Evolutionary conservation across 2,329 filamentous ascomycete genomes (phyloP), one percentile per base, ranked within the genome.

Genomic region (Endoconidiophora polonica): DNA sequence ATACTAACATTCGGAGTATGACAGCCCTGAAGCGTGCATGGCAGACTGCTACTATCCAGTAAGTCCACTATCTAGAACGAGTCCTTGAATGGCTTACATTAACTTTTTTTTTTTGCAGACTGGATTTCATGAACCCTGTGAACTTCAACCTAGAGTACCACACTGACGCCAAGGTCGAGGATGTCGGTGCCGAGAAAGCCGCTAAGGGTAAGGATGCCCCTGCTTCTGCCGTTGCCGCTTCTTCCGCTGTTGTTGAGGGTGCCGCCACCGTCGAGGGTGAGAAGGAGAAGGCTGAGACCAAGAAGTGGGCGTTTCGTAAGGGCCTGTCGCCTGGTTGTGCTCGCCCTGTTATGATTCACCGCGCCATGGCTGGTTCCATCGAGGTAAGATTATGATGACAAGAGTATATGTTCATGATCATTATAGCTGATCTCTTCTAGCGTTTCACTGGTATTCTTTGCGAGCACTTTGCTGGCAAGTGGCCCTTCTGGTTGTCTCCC

Each of bases 31-130:
- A 54, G 48, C 53, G 55, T 44, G 56, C 57, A 54, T 84, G 80
- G 69, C 84, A 94, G 66, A 93, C 86, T 60, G 86, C 90, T 58
- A 96, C 90, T 10, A 94, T 96, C 57, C 90, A 96, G 68, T 50
- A 33, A 50, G 49, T 37, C n/a, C 12, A 33, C 12, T 12, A 10
- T 4, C 23, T 26, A 3, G 14, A 5, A 20, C 39, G 24, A 44
- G 26, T 7, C 12, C 16, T 37, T 5, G 1, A 3, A 22, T 18
- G 5, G 7, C 36, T n/a, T 22, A 22, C 5, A 22, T 37, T 46
- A 46, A 45, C 43, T 4, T 36, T 38, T 36, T 18, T 33, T 3
- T 33, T 10, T 29, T n/a, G 20, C 16, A 50, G 49, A 37, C 77
- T 94, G 49, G 86, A 94, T 63, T 94, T 93, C 69, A 54, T 55